Evolutionary conservation across 495 filamentous ascomycete species (phyloP), one percentile per base, ranked within the genome.

Genomic region (Chaetomidium leptoderma): DNA sequence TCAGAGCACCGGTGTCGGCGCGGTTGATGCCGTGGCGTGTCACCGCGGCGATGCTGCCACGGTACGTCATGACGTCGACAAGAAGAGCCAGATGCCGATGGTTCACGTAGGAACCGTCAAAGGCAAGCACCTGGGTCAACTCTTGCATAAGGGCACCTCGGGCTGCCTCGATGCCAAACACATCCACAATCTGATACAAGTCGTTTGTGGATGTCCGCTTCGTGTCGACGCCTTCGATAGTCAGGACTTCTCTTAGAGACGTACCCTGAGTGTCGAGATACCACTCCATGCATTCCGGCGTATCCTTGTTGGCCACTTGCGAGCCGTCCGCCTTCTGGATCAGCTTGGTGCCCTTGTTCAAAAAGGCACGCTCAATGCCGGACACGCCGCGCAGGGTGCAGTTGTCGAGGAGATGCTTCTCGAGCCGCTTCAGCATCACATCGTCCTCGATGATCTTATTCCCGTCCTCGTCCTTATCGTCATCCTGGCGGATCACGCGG

Each of bases 71-170:
- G 51, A 99, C 90, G 74, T 99, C 93, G 58, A 95, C 90, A 49
- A 99, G 76, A n/a, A 99, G 86, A 19, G 90, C 86, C 75, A 97
- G 80, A 77, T 99, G 93, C 65, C 93, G 91, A 70, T 97, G 91
- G 69, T 99, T 99, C 79, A 99, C 93, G 69, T 99, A 97, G 8
- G 92, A 97, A 79, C 93, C 95, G 64, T 96, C 93, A 61, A 97
- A 97, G 10, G 95, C 88, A 71, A 99, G 74, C 72, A 99, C 93
- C 59, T 87, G 82, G 23, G 85, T 89, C 78, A 97, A 73, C 68
- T 99, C 95, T 32, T 86, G 82, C 69, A 97, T 82, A 33, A 99
- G 77, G 43, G 91, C 88, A 27, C 83, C 82, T 60, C 93, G 85
- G 47, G 91, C 89, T 58, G 91, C 93, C 69, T 99, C 93, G 61